A percentile compares a stretch with the other conserved stretches of the same genome.
phyloP scores from a whole-genome alignment of 768 basidiomycete species.

The Lepiota venenata region DNA sequence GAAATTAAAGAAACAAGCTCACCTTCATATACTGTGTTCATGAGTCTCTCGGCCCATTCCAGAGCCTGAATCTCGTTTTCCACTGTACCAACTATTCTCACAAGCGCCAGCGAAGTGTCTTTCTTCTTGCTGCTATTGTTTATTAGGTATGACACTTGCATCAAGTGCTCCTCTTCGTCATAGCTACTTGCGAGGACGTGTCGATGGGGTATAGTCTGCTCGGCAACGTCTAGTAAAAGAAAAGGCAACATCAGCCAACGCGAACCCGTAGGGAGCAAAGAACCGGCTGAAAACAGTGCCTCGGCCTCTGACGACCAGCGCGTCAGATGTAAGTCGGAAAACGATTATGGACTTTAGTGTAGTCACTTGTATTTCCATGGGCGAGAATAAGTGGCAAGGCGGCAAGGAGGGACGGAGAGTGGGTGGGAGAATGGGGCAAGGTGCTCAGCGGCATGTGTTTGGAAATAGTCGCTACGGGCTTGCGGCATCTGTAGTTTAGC shows the following conservation, averaged over 20 bases:
- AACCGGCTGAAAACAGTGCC: neutral
- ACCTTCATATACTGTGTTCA: conserved; percentile 66
- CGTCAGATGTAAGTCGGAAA: conserved; percentile 9
- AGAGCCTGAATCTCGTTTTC: conserved; percentile 28
- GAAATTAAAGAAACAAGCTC: conserved; percentile 12
- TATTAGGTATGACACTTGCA: conserved; percentile 51
- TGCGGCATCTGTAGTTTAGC: conserved; percentile 3
- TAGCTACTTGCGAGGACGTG: conserved; percentile 56
- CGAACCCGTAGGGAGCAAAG: neutral
- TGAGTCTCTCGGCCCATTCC: conserved; percentile 53
- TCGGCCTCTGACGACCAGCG: conserved; percentile 10
- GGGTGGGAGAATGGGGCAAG: conserved; percentile 6
- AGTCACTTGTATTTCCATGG: conserved; percentile 7
- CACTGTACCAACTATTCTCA: conserved; percentile 36
- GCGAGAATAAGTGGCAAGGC: neutral
- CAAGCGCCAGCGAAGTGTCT: conserved; percentile 33
- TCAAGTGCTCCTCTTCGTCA: conserved; percentile 22
- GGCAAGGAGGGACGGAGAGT: neutral
- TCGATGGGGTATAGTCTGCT: conserved; percentile 24
- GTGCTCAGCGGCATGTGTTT: conserved; percentile 8
- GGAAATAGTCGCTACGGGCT: conserved; percentile 6
- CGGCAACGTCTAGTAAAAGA: neutral
- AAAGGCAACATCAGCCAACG: neutral
- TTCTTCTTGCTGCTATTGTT: conserved; percentile 38
- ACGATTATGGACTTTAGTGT: neutral